Evolutionary conservation across 192 early-diverging fungal genomes (phyloP).

Genomic region (Podila horticola): DNA sequence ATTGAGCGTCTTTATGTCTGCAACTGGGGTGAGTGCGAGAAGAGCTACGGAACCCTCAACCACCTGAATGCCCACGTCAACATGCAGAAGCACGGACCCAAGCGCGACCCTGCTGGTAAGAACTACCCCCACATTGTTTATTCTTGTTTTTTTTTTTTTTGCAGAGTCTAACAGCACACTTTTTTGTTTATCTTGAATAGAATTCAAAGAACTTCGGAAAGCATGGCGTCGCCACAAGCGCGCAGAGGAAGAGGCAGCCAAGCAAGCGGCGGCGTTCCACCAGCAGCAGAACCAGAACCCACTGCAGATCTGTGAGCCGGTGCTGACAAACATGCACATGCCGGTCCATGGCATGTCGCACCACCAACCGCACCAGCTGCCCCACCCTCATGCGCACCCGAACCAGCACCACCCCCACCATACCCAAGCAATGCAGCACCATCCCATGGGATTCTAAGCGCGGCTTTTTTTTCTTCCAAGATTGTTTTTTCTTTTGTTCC

Average conservation of each 20-base stretch:
- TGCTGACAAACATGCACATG: constrained; percentile 31
- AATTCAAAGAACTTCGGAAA: constrained; percentile 70
- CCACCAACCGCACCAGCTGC: constrained; percentile 40
- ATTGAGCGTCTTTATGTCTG: constrained; percentile 73
- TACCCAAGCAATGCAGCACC: constrained; percentile 35
- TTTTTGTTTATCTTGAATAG: constrained; percentile 33
- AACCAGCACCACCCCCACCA: constrained; percentile 33
- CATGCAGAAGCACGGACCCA: constrained; percentile 75
- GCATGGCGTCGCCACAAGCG: constrained; percentile 66
- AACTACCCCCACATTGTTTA: not conserved
- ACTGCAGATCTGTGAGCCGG: constrained; percentile 37
- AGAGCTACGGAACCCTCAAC: constrained; percentile 73
- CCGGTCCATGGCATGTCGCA: constrained; percentile 29
- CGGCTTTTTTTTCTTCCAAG: not conserved
- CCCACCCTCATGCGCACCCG: constrained; percentile 45
- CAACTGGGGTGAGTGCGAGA: constrained; percentile 64
- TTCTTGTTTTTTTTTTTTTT: not conserved
- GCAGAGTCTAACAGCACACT: not conserved
- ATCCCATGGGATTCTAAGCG: constrained; percentile 51
- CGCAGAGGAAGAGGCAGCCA: constrained; percentile 56
- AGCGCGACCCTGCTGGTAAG: constrained; percentile 62
- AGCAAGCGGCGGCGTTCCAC: constrained; percentile 40
- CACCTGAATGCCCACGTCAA: constrained; percentile 75
- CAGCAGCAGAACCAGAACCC: constrained; percentile 24
- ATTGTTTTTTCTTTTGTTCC: constrained; percentile 3